Evolutionary conservation across 106 monocot species (phyloP), one percentile per base, ranked within the genome.

Genomic region (Dendrobium nobile): DNA sequence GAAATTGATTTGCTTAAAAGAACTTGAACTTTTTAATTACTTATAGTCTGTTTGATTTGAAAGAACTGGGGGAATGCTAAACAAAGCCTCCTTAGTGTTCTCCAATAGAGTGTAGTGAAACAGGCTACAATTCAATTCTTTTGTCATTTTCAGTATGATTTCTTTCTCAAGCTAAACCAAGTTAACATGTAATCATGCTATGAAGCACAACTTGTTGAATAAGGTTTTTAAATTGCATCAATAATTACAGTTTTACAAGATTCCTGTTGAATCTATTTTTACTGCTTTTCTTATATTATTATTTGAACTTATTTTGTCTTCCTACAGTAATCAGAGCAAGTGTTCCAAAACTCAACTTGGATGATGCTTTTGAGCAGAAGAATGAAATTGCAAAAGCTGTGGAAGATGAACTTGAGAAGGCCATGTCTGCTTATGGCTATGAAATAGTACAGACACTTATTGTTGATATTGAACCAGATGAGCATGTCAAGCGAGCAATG

Each of bases 371-470:
- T 51, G 90, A 92, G 87, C 95, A 95, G 77, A 95, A 95, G 88
- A 95, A 89, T 73, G 88, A 92, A 0, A 89, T 92, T 72, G 95
- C 95, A 44, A 92, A 77, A 83, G 85, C 87, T 19, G 92, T 92
- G 16, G 95, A 95, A 83, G 84, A 87, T 2, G 92, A 95, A 47
- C 92, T 95, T 8, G 90, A 92, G 79, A 95, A 95, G 83, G 95
- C 95, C 22, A 95, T 95, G 95, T 92, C 90, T 41, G 88, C 92
- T 56, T 95, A 95, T 80, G 95, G 95, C 0, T 95, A 80, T 54
- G 90, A 95, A 78, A 92, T 95, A 20, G 92, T 92, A 19, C 95
- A 95, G 79, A 92, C 95, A 40, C 95, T 95, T 10, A 92, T 95
- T 72, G 78, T 90, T 26, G 95, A 95, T 82, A 95, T 92, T 44